Conservation (phyloP, 73 alveolate genomes). For the Blepharisma stoltei region DNA sequence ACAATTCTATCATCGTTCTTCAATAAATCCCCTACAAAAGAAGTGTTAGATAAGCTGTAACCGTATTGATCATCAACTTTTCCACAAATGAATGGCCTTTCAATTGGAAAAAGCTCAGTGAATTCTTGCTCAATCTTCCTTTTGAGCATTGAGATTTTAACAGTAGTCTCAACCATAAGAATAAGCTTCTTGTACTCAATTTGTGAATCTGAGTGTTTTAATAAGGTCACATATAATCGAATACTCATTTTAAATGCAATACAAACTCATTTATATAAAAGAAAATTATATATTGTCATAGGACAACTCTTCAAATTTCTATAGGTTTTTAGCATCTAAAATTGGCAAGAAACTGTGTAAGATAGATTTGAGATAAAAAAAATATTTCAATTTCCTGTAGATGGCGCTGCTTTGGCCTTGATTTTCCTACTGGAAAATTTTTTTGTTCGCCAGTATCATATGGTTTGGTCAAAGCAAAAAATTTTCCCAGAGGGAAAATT, state of each 20-base stretch:
- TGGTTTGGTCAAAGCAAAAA: no score
- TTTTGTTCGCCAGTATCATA: no score
- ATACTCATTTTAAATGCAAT: conserved; percentile 19
- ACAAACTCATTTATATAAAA: no score
- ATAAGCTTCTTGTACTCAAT: conserved; percentile 53
- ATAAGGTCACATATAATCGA: conserved; percentile 52
- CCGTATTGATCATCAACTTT: conserved; percentile 87
- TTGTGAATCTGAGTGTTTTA: conserved; percentile 42
- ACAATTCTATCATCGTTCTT: conserved; percentile 67
- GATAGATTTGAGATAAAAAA: no score
- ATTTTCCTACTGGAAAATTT: no score
- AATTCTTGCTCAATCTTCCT: conserved; percentile 78
- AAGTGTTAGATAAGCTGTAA: conserved; percentile 68
- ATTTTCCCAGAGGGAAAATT: no score
- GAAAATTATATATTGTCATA: no score
- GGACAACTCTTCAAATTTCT: no score
- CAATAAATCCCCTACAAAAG: conserved; percentile 70
- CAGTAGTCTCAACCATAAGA: conserved; percentile 33
- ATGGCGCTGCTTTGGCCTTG: no score
- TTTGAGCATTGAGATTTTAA: conserved; percentile 63
- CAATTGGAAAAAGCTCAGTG: conserved; percentile 83
- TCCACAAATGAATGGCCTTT: conserved; percentile 78
- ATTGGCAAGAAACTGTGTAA: no score
- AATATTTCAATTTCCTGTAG: no score
- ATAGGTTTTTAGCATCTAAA: no score